A percentile compares a stretch with the other conserved stretches of the same genome.
Evolutionary conservation across 495 filamentous ascomycete genomes (phyloP).

Genomic region (Annulohypoxylon nitens): DNA sequence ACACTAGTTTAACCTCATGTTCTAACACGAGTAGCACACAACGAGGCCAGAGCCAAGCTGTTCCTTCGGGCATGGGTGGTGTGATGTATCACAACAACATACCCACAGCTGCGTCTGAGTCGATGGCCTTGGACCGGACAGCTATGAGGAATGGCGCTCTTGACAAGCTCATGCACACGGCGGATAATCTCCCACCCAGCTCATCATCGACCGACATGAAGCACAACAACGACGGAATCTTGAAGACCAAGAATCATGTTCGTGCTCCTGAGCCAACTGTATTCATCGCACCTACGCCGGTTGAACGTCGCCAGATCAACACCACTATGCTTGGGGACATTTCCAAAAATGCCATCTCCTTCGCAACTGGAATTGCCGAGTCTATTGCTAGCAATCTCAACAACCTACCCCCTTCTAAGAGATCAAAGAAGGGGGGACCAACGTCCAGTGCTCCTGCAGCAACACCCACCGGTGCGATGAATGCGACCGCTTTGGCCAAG

Average conservation of each 20-base stretch:
- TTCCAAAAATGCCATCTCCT: not conserved
- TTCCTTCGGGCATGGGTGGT: not conserved
- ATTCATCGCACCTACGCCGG: not conserved
- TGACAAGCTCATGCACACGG: not conserved
- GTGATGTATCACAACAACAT: not conserved
- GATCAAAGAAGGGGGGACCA: not conserved
- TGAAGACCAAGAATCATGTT: not conserved
- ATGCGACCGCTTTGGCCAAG: not conserved
- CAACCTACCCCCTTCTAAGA: not conserved
- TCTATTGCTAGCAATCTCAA: not conserved
- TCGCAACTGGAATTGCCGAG: not conserved
- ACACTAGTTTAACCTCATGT: not conserved
- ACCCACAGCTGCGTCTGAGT: constrained; percentile 7
- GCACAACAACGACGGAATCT: not conserved
- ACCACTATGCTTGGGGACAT: not conserved
- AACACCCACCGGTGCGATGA: not conserved
- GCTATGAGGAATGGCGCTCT: not conserved
- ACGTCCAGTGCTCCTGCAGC: not conserved
- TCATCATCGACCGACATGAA: not conserved
- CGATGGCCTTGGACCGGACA: not conserved
- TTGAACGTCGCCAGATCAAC: constrained; percentile 3
- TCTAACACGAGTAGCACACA: constrained; percentile 26
- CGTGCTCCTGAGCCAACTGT: constrained; percentile 3
- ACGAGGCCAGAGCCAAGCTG: not conserved
- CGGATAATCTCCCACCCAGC: not conserved